Evolutionary conservation across 371 early-diverging fungal species (phyloP), one percentile per base, ranked within the genome.

Genomic region (Choanephora cucurbitarum): DNA sequence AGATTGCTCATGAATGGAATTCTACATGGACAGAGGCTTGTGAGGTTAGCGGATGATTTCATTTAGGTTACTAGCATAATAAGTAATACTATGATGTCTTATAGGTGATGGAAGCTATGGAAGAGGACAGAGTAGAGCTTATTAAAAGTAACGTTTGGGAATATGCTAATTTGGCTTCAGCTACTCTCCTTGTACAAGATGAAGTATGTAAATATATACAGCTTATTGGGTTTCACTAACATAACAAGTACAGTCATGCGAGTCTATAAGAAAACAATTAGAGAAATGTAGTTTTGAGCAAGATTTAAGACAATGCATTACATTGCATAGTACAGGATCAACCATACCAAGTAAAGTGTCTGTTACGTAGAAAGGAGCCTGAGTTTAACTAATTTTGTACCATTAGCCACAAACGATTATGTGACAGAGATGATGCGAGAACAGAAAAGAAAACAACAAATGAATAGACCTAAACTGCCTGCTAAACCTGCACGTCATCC

Each of bases 121-220:
- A 78, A 50, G 54, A 72, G 48, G 67, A 75, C n/a, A 62, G 78
- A 0, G 42, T 72, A 11, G 75, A 74, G 21, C 57, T 75, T 15
- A 40, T 78, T 17, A 63, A 60, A 14, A 58, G 33, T 19, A 78
- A 72, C 45, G 50, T 70, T 15, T 75, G 73, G 75, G 78, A 75
- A 3, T 78, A 78, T 60, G 73, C 78, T 9, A 75, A 78, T 24
- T 42, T 75, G 8, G 48, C 57, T 1, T 75, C 78, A 10, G 75
- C 69, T 8, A 52, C 57, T n/a, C 32, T 78, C 1, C 43, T 75
- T 24, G 62, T 72, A 13, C 70, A 78, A 54, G 72, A 78, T 45
- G 71, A 74, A 58, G 75, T 72, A 65, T 28, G 28, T 28, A 28
- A n/a, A n/a, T n/a, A n/a, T n/a, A n/a, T n/a, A n/a, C n/a, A n/a